phyloP scores from a whole-genome alignment of 305 asterid genomes.

The Fraxinus angustifolia region DNA sequence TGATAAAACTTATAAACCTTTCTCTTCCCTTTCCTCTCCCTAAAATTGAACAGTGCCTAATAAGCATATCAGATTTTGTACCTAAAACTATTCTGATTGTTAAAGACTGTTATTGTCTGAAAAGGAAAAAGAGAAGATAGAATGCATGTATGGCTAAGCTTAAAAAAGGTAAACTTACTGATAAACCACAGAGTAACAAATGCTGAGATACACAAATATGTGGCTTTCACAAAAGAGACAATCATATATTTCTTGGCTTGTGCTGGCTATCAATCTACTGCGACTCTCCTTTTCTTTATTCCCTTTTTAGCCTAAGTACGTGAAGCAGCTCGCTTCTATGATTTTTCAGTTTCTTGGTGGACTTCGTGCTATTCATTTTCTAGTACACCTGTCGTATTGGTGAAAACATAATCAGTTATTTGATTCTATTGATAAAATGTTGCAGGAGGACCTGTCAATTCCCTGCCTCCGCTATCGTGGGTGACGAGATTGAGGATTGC shows the following conservation, averaged over 20 bases:
- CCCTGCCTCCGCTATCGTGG: slow-evolving; percentile 66
- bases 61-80: too few species aligned
- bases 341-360: neutral
- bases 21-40: too few species aligned
- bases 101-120: neutral
- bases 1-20: too few species aligned
- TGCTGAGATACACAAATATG: neutral
- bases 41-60: too few species aligned
- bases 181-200: neutral
- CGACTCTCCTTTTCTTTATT: neutral
- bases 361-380: neutral
- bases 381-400: neutral
- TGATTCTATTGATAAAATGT: neutral
- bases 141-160: neutral
- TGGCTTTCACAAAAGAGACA: neutral
- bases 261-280: neutral
- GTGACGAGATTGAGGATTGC: slow-evolving; percentile 57
- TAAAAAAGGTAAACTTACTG: neutral
- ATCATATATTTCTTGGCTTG: neutral
- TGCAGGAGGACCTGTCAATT: slow-evolving; percentile 63
- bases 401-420: neutral
- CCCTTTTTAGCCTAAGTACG: neutral
- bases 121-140: neutral
- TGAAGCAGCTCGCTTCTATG: neutral
- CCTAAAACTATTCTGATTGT: neutral